A percentile compares a stretch with the other conserved stretches of the same genome.
These are phyloP conservation scores for Dryadomyces quercus-mongolicae DNA, from an alignment of 2,329 filamentous ascomycete species.

Conservation along the genomic window DNA sequence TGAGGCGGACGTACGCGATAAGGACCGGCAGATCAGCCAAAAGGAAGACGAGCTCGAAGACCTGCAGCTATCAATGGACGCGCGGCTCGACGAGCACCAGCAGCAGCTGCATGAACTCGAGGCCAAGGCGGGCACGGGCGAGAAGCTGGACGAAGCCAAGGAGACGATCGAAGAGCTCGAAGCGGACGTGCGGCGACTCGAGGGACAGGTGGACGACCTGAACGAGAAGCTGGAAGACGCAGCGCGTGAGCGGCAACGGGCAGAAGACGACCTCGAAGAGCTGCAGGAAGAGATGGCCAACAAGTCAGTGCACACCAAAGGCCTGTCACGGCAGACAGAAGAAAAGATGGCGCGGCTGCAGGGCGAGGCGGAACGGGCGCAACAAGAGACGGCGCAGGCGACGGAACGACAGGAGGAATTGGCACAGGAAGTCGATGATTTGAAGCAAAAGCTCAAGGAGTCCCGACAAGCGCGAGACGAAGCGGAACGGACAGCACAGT, in stretches of 20 bases:
- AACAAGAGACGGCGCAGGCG: conserved; percentile 35
- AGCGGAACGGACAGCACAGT: conserved; percentile 21
- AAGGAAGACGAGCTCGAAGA: conserved; percentile 55
- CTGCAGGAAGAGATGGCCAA: conserved; percentile 68
- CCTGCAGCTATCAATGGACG: conserved; percentile 40
- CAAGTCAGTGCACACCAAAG: conserved; percentile 66
- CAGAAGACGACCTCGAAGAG: conserved; percentile 48
- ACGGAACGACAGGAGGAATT: conserved; percentile 37
- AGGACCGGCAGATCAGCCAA: conserved; percentile 60
- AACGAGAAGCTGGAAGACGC: conserved; percentile 43
- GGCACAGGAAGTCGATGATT: conserved; percentile 31
- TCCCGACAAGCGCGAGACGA: conserved; percentile 29
- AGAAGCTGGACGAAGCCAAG: conserved; percentile 42
- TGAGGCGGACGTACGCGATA: conserved; percentile 63
- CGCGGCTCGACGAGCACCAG: conserved; percentile 44
- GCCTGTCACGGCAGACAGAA: conserved; percentile 62
- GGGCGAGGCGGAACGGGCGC: conserved; percentile 45
- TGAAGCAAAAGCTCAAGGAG: conserved; percentile 32
- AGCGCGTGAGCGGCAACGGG: conserved; percentile 39
- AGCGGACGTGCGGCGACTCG: conserved; percentile 37
- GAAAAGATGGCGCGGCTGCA: conserved; percentile 57
- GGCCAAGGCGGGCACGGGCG: conserved; percentile 36
- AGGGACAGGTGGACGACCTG: conserved; percentile 41
- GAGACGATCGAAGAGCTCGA: conserved; percentile 49
- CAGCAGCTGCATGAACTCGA: conserved; percentile 42